Evolutionary conservation across 2,329 filamentous ascomycete species (phyloP).

Genomic region (Monilinia aucupariae): DNA sequence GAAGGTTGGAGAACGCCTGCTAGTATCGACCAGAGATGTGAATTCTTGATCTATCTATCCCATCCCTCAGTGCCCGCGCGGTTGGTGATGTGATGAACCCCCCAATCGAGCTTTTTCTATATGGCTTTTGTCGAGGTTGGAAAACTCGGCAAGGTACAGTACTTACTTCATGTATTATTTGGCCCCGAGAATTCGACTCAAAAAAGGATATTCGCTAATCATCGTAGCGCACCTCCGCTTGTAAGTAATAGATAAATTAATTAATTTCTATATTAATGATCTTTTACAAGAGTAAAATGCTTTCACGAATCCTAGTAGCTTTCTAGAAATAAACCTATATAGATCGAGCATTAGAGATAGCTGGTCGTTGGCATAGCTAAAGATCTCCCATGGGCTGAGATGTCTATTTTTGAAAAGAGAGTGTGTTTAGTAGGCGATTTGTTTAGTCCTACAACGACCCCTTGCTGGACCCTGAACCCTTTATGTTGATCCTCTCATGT

Average conservation of each 20-base stretch:
- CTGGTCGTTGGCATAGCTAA: too few species aligned
- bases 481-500: background rate
- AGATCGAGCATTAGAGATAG: too few species aligned
- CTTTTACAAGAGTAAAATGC: too few species aligned
- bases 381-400: too few species aligned
- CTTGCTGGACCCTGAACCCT: background rate
- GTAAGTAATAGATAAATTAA: too few species aligned
- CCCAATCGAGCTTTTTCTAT: background rate
- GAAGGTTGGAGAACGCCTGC: slow-evolving; percentile 26
- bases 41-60: slow-evolving; percentile 18
- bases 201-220: background rate
- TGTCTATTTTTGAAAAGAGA: too few species aligned
- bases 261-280: too few species aligned
- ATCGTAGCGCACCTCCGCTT: background rate
- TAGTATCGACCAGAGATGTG: slow-evolving; percentile 5
- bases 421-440: too few species aligned
- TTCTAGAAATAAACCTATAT: too few species aligned
- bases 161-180: background rate
- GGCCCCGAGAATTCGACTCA: background rate
- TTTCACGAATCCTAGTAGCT: too few species aligned
- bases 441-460: background rate
- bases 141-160: background rate
- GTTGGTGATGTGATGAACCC: background rate
- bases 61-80: background rate
- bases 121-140: background rate